These are phyloP conservation scores for Picea engelmannii DNA, from an alignment of 83 land plant species.

Conservation along the genomic window DNA sequence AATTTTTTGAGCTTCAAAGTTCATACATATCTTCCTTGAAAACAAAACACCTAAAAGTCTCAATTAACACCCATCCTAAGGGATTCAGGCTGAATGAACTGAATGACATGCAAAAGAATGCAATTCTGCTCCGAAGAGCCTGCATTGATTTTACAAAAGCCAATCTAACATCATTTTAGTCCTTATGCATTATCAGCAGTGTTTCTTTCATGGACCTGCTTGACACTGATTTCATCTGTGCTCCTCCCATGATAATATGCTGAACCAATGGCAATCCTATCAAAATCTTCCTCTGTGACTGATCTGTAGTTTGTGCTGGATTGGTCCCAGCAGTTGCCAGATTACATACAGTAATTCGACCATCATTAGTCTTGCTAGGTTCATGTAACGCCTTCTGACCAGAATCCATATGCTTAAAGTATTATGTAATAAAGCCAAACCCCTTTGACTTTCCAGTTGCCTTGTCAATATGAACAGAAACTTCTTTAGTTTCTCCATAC, in stretches of 20 bases:
- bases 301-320: conserved; percentile 36
- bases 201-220: not conserved
- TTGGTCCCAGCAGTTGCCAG: conserved; percentile 62
- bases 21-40: conserved; percentile 23
- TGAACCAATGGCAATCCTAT: too few relatives aligned
- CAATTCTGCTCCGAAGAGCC: conserved; percentile 23
- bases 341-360: conserved; percentile 81
- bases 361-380: conserved; percentile 22
- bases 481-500: too few relatives aligned
- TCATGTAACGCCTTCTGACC: too few relatives aligned
- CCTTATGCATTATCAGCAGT: not conserved
- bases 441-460: too few relatives aligned
- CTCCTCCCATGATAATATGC: not conserved
- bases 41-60: conserved; percentile 44
- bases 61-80: conserved; percentile 35
- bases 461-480: too few relatives aligned
- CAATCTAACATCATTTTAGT: not conserved
- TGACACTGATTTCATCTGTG: not conserved
- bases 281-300: conserved; percentile 53
- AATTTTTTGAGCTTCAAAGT: conserved; percentile 11
- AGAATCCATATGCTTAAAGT: too few relatives aligned
- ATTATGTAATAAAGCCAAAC: too few relatives aligned
- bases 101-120: conserved; percentile 20
- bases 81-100: not conserved
- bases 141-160: conserved; percentile 29